phyloP scores from a whole-genome alignment of 768 basidiomycete species.

The Rubroboletus satanas region DNA sequence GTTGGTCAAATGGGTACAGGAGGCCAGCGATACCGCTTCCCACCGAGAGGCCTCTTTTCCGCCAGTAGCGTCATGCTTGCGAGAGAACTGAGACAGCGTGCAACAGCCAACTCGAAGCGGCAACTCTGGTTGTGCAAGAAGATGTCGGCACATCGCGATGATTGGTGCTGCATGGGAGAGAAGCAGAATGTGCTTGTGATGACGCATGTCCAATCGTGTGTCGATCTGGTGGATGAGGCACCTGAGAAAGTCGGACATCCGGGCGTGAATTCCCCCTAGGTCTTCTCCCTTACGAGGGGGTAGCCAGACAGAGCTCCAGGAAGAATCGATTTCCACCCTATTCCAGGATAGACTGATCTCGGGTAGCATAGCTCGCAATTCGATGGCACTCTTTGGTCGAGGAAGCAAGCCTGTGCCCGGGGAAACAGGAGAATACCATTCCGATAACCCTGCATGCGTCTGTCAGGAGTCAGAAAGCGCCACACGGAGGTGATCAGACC shows the following conservation, averaged over 20 bases:
- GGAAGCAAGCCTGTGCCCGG: constrained; percentile 73
- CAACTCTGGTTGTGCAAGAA: constrained; percentile 50
- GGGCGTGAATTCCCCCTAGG: constrained; percentile 56
- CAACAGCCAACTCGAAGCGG: constrained; percentile 72
- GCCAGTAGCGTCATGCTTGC: constrained; percentile 25
- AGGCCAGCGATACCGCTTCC: constrained; percentile 46
- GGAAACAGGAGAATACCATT: constrained; percentile 75
- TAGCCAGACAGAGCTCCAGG: constrained; percentile 62
- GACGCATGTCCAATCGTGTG: constrained; percentile 35
- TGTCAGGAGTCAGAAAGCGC: neutral
- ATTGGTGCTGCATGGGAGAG: constrained; percentile 74
- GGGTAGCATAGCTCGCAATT: constrained; percentile 50
- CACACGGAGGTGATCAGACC: constrained; percentile 39
- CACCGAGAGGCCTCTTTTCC: constrained; percentile 41
- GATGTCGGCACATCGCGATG: constrained; percentile 59
- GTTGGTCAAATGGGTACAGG: constrained; percentile 51
- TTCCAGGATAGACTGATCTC: constrained; percentile 63
- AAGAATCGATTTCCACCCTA: constrained; percentile 57
- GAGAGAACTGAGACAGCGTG: constrained; percentile 56
- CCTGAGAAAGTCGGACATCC: constrained; percentile 48
- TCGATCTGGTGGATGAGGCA: constrained; percentile 52
- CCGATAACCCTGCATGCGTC: constrained; percentile 50
- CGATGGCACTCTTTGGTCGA: constrained; percentile 56
- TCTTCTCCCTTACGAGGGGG: constrained; percentile 73
- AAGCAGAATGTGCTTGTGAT: constrained; percentile 54